These are phyloP conservation scores for Aphanomyces cochlioides DNA, from an alignment of 352 stramenopile genomes.

Conservation along the genomic window DNA sequence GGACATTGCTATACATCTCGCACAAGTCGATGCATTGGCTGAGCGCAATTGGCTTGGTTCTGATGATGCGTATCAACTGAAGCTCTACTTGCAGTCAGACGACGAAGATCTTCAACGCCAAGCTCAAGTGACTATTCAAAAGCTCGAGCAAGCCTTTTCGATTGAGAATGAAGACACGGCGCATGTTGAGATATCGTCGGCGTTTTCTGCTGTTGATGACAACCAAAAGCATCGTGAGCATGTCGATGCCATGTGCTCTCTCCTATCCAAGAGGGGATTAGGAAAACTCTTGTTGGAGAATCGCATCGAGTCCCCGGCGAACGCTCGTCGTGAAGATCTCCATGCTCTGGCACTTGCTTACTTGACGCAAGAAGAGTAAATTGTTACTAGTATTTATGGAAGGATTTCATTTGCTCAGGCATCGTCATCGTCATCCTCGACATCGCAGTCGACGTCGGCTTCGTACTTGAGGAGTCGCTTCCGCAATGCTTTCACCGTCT, in stretches of 20 bases:
- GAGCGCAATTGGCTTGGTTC: constrained; percentile 56
- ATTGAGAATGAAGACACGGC: constrained; percentile 27
- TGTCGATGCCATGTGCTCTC: constrained; percentile 74
- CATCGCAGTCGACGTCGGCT: constrained; percentile 43
- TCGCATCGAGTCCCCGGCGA: constrained; percentile 44
- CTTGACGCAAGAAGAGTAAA: not conserved
- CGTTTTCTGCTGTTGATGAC: constrained; percentile 27
- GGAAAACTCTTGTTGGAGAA: constrained; percentile 61
- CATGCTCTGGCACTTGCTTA: constrained; percentile 58
- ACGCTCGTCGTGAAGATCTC: constrained; percentile 53
- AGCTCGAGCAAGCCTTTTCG: constrained; percentile 52
- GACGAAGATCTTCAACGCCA: constrained; percentile 46
- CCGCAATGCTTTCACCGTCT: constrained; percentile 64
- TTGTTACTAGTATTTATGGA: too few species aligned
- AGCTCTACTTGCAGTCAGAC: constrained; percentile 53
- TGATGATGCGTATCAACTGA: constrained; percentile 68
- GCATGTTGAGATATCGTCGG: constrained; percentile 34
- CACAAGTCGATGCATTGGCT: constrained; percentile 74
- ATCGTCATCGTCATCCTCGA: constrained; percentile 45
- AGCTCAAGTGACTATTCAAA: constrained; percentile 55
- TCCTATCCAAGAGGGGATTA: constrained; percentile 69
- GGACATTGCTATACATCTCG: constrained; percentile 12
- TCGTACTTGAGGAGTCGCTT: constrained; percentile 73
- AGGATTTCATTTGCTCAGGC: not conserved
- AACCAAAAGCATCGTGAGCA: constrained; percentile 35